Percentiles rank a stretch among this genome's conserved stretches.
Conservation (phyloP, 176 grass and related monocot species). For the Phoenix dactylifera region DNA sequence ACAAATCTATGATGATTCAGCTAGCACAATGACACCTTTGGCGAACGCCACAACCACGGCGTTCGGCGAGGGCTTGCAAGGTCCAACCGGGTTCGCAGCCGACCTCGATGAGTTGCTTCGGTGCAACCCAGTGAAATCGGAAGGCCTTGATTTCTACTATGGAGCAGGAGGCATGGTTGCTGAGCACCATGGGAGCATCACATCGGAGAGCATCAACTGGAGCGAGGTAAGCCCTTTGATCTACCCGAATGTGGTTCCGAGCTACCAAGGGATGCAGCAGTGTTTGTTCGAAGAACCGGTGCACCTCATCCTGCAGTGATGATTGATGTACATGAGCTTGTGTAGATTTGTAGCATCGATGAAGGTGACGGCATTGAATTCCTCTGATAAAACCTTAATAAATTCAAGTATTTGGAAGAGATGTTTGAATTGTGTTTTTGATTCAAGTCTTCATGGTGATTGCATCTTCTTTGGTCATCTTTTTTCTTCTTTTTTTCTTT, state of each 20-base stretch:
- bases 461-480: too few species aligned
- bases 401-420: conserved; percentile 1
- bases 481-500: too few species aligned
- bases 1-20: too few species aligned
- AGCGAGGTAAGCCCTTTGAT: conserved; percentile 23
- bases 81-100: background rate
- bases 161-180: background rate
- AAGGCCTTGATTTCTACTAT: conserved; percentile 27
- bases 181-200: too few species aligned
- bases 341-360: conserved; percentile 18
- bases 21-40: too few species aligned
- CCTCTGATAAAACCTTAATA: conserved; percentile 9
- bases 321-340: background rate
- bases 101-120: conserved; percentile 30
- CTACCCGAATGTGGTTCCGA: conserved; percentile 19
- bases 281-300: conserved; percentile 16
- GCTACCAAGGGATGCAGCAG: conserved; percentile 23
- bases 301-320: conserved; percentile 14
- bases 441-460: too few species aligned
- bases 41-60: too few species aligned
- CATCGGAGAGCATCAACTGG: conserved; percentile 15
- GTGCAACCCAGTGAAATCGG: conserved; percentile 24
- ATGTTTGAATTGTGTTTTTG: too few species aligned
- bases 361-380: conserved; percentile 15
- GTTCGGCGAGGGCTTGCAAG: too few species aligned